Base-by-base conservation (phyloP, 495 filamentous ascomycete species). In the Margaritispora aquatica region DNA sequence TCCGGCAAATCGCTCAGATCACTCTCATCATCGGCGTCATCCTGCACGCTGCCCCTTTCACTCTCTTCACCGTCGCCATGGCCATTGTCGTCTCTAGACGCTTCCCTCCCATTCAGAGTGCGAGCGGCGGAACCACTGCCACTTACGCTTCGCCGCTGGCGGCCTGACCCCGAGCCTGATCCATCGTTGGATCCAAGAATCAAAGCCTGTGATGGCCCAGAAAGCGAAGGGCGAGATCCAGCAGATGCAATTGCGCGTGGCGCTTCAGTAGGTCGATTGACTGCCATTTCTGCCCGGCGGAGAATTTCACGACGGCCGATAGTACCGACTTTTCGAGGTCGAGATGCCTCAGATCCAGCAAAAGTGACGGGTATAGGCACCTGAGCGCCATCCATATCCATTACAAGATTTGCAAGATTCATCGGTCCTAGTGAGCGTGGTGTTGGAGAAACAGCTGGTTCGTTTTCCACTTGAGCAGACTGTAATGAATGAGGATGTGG, bases 21-120 rank as follows among this genome's bases (percentile, higher is more conserved):
- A 67, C 87, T 91, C 71, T 92, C 89, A 58, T 90, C 88, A 62
- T 91, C 88, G 0, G 86, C 89, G 53, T 82, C 87, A 56, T 90
- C 89, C 59, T 89, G 86, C 15, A 88, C 68, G 63, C 83, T 88
- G 15, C 81, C 78, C 0, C 57, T 57, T 26, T 53, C 60, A n/a
- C 60, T 60, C 21, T 61, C 61, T 1, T 55, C 60, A 21, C 49
- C 59, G 3, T 60, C 38, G 3, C 51, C 61, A 13, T 61, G 55
- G 1, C 47, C 21, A 19, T 50, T 26, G 3, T 60, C 57, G 24
- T 38, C 44, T 9, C 54, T 13, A 17, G 31, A 22, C 8, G 4
- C 17, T n/a, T 36, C 52, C 19, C 41, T n/a, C 3, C 10, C n/a
- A 50, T 23, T 26, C 26, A 5, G 20, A 50, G 23, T 24, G 21